Conservation (phyloP, 2,329 filamentous ascomycete species). For the Sclerotinia trifoliorum region DNA sequence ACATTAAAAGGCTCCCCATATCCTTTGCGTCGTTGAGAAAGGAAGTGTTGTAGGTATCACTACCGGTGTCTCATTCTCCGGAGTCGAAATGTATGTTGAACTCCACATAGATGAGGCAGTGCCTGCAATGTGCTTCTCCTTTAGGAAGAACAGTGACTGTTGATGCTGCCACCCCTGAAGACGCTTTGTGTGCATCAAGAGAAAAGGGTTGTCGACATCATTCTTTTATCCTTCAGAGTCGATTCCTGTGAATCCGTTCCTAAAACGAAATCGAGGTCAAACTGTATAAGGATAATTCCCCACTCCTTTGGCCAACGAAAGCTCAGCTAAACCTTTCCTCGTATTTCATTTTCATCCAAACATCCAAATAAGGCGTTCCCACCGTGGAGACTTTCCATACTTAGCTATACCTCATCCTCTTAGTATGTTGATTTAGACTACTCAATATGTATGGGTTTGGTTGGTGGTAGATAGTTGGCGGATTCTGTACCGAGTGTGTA, state of each 20-base stretch:
- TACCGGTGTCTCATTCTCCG: neutral
- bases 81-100: neutral
- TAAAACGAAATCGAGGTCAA: too few species aligned
- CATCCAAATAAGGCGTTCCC: neutral
- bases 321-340: too few species aligned
- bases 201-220: neutral
- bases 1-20: too few species aligned
- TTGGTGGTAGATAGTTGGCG: slow-evolving; percentile 8
- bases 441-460: neutral
- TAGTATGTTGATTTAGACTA: neutral
- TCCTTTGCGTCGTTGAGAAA: too few species aligned
- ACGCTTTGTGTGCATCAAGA: neutral
- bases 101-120: neutral
- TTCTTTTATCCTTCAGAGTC: neutral
- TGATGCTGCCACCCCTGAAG: neutral
- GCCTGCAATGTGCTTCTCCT: neutral
- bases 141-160: neutral
- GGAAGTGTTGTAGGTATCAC: too few species aligned
- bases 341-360: neutral
- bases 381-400: neutral
- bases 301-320: too few species aligned
- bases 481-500: neutral
- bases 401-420: neutral
- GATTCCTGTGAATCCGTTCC: too few species aligned
- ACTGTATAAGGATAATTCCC: too few species aligned